phyloP scores from a whole-genome alignment of 2,329 filamentous ascomycete genomes.

The Helotiales sp. region DNA sequence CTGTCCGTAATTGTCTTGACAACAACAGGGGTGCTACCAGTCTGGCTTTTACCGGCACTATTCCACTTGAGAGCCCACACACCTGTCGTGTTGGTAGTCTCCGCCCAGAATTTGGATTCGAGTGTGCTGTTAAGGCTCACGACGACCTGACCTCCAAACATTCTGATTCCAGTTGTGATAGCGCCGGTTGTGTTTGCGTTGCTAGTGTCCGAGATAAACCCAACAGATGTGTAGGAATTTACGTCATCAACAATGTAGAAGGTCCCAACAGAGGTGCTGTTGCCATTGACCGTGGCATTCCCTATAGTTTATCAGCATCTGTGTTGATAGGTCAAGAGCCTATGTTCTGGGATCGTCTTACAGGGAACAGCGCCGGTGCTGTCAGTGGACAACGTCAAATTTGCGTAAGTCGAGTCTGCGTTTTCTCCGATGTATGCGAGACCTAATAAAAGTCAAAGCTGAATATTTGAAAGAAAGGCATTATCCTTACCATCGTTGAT shows the following conservation, averaged over 20 bases:
- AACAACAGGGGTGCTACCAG: constrained; percentile 14
- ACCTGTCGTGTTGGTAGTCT: constrained; percentile 5
- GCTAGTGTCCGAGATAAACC: constrained; percentile 25
- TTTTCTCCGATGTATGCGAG: neutral
- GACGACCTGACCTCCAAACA: constrained; percentile 33
- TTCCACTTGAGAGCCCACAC: constrained; percentile 25
- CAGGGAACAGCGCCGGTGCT: neutral
- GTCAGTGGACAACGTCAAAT: constrained; percentile 31
- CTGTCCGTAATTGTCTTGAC: constrained; percentile 17
- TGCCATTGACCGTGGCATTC: neutral
- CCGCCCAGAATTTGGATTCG: constrained; percentile 25
- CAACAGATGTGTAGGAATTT: constrained; percentile 23
- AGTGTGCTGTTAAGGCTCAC: constrained; percentile 18
- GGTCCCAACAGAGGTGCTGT: constrained; percentile 6
- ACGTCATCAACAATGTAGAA: constrained; percentile 11
- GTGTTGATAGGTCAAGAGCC: neutral
- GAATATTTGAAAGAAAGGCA: neutral
- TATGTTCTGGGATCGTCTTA: neutral
- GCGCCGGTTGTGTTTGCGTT: constrained; percentile 10
- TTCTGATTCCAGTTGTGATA: constrained; percentile 27
- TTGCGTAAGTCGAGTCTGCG: constrained; percentile 19
- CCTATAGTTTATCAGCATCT: neutral
- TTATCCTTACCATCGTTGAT: constrained; percentile 32
- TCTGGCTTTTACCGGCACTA: constrained; percentile 7
- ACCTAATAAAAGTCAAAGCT: neutral